Evolutionary conservation across 164 flowering plant genomes (phyloP).

Genomic region (Santalum album): DNA sequence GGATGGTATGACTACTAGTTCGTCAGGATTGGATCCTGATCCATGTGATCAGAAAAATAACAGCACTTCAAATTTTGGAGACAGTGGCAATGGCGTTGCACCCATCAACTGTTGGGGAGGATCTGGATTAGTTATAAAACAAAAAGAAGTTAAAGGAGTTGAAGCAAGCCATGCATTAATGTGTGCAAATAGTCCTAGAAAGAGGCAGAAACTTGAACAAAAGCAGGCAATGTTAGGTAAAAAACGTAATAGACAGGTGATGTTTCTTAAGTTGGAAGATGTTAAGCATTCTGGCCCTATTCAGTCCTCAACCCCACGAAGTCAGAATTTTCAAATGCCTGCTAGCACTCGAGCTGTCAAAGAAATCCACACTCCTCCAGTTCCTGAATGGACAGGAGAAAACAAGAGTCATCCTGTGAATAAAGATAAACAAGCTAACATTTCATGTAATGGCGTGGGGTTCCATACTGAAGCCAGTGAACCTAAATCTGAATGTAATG

Average conservation of each 20-base stretch:
- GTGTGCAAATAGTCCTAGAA: constrained; percentile 54
- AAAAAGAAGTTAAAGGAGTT: constrained; percentile 56
- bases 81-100: constrained; percentile 24
- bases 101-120: constrained; percentile 42
- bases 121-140: constrained; percentile 29
- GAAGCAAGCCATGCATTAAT: constrained; percentile 74
- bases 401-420: constrained; percentile 32
- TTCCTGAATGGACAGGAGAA: constrained; percentile 51
- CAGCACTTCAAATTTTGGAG: constrained; percentile 22
- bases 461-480: constrained; percentile 43
- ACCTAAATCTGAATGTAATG: constrained; percentile 54
- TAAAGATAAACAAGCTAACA: constrained; percentile 59
- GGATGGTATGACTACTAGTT: constrained; percentile 19
- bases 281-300: constrained; percentile 77
- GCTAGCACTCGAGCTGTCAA: constrained; percentile 54
- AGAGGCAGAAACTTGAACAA: constrained; percentile 64
- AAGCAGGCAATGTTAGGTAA: constrained; percentile 90
- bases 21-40: constrained; percentile 28
- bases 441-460: constrained; percentile 36
- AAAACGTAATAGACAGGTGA: constrained; percentile 75
- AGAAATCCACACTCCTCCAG: constrained; percentile 44
- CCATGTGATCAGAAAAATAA: constrained; percentile 22
- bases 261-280: constrained; percentile 87
- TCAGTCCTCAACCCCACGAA: constrained; percentile 69
- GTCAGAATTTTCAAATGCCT: constrained; percentile 52